These are phyloP conservation scores for Bipolaris zeicola DNA, from an alignment of 2,329 filamentous ascomycete species.

Conservation along the genomic window DNA sequence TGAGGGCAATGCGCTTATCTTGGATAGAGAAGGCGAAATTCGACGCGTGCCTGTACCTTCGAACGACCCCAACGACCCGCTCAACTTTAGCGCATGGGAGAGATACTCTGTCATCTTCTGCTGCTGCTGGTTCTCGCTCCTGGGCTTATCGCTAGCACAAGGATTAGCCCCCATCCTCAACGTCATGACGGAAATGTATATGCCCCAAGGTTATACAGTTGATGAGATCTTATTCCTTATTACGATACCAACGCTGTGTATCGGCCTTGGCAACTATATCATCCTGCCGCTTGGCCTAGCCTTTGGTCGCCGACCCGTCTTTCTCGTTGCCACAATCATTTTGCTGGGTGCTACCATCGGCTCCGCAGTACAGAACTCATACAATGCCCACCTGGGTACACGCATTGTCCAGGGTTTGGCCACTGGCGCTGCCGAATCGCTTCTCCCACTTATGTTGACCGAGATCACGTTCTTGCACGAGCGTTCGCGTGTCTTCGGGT, in stretches of 20 bases:
- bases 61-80: not conserved
- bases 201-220: not conserved
- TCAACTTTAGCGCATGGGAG: not conserved
- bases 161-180: not conserved
- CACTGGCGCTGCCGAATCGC: not conserved
- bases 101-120: not conserved
- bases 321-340: not conserved
- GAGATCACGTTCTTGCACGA: constrained; percentile 6
- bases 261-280: not conserved
- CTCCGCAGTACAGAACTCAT: not conserved
- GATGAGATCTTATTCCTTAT: not conserved
- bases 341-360: not conserved
- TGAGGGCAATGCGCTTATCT: not conserved
- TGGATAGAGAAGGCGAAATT: not conserved
- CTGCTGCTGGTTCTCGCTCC: constrained; percentile 2
- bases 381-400: not conserved
- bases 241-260: not conserved
- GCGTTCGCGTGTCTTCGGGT: not conserved
- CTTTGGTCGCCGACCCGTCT: constrained; percentile 2
- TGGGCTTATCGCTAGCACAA: not conserved
- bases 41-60: not conserved
- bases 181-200: not conserved
- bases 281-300: not conserved
- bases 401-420: constrained; percentile 3
- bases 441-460: constrained; percentile 3